These are phyloP conservation scores for Quercus berberidifolia DNA, from an alignment of 306 rosid species.

Conservation along the genomic window DNA sequence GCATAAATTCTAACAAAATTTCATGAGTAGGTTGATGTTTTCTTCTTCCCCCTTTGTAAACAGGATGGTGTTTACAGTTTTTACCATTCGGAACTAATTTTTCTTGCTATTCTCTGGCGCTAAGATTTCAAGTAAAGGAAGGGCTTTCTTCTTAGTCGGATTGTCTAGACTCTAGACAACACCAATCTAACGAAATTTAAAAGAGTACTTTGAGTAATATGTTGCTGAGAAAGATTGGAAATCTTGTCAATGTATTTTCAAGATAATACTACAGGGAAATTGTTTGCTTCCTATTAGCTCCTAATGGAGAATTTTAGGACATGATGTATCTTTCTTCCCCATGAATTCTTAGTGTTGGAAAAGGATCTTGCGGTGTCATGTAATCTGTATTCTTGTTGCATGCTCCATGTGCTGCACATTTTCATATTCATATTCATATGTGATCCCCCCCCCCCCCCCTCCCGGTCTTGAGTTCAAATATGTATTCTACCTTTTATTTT, in stretches of 20 bases:
- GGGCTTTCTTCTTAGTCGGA: not conserved
- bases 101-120: not conserved
- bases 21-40: slow-evolving; percentile 4
- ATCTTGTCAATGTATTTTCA: not conserved
- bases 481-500: too few species aligned
- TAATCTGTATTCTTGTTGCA: not conserved
- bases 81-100: not conserved
- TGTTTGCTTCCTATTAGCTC: too few species aligned
- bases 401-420: too few species aligned
- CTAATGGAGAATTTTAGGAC: not conserved
- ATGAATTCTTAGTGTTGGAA: not conserved
- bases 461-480: too few species aligned
- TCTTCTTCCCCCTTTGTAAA: slow-evolving; percentile 9
- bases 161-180: not conserved
- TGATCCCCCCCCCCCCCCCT: too few species aligned
- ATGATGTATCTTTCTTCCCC: not conserved
- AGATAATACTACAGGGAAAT: not conserved
- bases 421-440: too few species aligned
- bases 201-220: not conserved
- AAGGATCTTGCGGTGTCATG: not conserved
- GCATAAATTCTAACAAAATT: slow-evolving; percentile 28
- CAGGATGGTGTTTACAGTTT: not conserved
- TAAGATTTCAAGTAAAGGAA: not conserved
- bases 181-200: not conserved
- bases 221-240: not conserved